Conservation (phyloP, 2,329 filamentous ascomycete genomes). For the Myriangium duriaei region DNA sequence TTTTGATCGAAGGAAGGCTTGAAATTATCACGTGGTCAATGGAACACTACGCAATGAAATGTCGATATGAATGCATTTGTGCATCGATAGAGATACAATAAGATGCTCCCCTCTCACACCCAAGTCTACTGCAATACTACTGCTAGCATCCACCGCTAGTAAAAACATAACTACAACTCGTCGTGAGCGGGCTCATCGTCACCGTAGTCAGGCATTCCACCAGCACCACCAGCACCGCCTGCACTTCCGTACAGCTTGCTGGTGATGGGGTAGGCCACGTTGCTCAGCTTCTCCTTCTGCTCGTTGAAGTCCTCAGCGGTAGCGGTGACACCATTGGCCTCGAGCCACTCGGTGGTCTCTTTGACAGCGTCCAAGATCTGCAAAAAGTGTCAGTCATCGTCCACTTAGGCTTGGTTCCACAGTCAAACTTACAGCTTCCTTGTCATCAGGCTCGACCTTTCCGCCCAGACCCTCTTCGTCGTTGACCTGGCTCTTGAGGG, state of each 20-base stretch:
- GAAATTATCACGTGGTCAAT: no score
- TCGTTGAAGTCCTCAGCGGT: conserved; percentile 93
- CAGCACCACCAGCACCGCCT: conserved; percentile 39
- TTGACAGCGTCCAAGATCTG: conserved; percentile 87
- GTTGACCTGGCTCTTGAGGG: conserved; percentile 97
- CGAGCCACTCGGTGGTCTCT: conserved; percentile 93
- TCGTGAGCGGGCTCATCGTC: conserved; percentile 45
- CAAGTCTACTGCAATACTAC: no score
- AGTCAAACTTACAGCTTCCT: conserved; percentile 63
- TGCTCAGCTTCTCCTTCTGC: conserved; percentile 98
- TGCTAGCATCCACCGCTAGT: no score
- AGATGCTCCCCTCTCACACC: no score
- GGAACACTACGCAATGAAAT: no score
- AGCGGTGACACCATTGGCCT: conserved; percentile 81
- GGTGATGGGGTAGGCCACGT: conserved; percentile 95
- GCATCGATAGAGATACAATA: no score
- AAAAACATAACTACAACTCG: conserved; percentile 40
- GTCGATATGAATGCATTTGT: no score
- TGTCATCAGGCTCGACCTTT: conserved; percentile 98
- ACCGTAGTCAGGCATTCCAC: conserved; percentile 48
- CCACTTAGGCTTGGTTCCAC: no score
- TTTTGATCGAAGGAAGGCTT: no score
- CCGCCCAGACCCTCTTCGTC: conserved; percentile 93
- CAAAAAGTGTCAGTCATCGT: conserved; percentile 26
- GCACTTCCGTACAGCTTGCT: conserved; percentile 82